Evolutionary conservation across 179 eudicot species (phyloP).

Genomic region (Gypsophila paniculata): DNA sequence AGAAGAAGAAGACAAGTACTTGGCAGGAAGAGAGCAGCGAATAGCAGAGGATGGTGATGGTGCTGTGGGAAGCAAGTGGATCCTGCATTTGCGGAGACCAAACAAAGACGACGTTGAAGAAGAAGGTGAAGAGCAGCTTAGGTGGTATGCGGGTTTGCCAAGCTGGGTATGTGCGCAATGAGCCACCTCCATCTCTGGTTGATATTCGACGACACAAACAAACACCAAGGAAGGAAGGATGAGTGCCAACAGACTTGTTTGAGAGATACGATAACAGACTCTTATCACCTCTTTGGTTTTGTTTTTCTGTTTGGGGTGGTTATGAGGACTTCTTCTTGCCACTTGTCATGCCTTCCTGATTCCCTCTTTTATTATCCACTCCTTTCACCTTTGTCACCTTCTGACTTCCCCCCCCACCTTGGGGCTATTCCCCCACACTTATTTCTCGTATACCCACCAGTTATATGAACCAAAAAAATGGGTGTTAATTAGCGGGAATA

Average conservation of each 20-base stretch:
- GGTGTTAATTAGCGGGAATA: too few species aligned
- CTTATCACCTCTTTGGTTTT: too few species aligned
- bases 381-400: too few species aligned
- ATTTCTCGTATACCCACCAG: too few species aligned
- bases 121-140: background rate
- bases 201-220: background rate
- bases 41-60: constrained; percentile 27
- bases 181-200: background rate
- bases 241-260: too few species aligned
- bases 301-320: constrained; percentile 4
- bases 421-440: too few species aligned
- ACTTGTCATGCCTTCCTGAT: constrained; percentile 28
- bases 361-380: constrained; percentile 2
- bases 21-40: constrained; percentile 59
- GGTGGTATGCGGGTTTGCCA: background rate
- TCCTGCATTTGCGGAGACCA: constrained; percentile 55
- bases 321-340: constrained; percentile 39
- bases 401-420: too few species aligned
- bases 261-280: too few species aligned
- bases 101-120: constrained; percentile 16
- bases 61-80: constrained; percentile 29
- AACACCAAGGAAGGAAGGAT: too few species aligned
- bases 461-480: too few species aligned
- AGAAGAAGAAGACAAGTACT: constrained; percentile 28
- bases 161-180: background rate